phyloP scores from a whole-genome alignment of 2,329 filamentous ascomycete species.

The Metarhizium guizhouense region DNA sequence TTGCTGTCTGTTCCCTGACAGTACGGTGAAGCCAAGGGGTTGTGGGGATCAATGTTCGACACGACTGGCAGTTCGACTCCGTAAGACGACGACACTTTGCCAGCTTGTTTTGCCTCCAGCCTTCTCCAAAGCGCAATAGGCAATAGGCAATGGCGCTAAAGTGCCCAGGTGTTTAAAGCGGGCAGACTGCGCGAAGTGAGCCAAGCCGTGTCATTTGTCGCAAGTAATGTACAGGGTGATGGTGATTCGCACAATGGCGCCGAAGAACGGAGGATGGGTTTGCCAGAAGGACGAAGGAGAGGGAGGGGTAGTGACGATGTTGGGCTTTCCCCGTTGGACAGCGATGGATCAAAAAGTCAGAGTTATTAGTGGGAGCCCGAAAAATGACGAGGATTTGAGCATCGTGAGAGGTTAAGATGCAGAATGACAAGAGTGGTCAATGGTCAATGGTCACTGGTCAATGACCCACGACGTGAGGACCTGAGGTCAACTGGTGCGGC shows the following conservation, averaged over 20 bases:
- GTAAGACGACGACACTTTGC: background rate
- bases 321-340: constrained; percentile 2
- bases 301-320: background rate
- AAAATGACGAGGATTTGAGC: constrained; percentile 3
- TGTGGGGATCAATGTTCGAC: background rate
- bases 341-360: background rate
- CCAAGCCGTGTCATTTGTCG: background rate
- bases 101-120: background rate
- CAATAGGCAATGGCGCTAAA: background rate
- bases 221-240: background rate
- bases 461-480: background rate
- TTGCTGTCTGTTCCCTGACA: background rate
- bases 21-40: background rate
- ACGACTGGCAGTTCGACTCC: background rate
- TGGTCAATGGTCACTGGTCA: background rate
- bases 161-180: background rate
- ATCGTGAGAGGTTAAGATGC: background rate
- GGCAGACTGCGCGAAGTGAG: background rate
- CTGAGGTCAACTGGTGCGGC: background rate
- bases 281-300: background rate
- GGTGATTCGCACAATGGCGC: background rate
- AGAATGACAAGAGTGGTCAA: background rate
- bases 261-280: background rate
- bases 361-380: background rate
- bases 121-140: background rate